phyloP scores from a whole-genome alignment of 306 rosid genomes.

The Cicer pinnatifidum region DNA sequence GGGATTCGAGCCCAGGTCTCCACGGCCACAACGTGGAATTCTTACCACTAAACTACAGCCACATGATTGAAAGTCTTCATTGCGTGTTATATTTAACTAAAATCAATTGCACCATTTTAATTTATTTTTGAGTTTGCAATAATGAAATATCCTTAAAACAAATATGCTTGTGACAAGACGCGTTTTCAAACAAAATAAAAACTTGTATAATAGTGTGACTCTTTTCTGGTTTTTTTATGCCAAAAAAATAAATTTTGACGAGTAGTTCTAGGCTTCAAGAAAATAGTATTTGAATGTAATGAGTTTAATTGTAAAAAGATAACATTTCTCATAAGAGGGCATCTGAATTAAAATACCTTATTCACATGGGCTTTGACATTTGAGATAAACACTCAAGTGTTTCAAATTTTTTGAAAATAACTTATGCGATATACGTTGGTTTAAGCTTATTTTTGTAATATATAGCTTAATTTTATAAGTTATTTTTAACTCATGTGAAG shows the following conservation, averaged over 20 bases:
- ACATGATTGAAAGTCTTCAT: background rate
- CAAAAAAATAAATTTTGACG: too few relatives aligned
- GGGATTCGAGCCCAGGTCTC: constrained; percentile 67
- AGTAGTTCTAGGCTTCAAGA: too few relatives aligned
- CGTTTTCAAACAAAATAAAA: too few relatives aligned
- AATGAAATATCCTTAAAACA: background rate
- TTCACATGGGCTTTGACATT: too few relatives aligned
- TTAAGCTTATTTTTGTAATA: too few relatives aligned
- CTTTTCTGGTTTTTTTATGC: too few relatives aligned
- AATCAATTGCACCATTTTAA: background rate
- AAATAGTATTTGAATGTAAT: too few relatives aligned
- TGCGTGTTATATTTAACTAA: background rate
- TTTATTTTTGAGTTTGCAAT: background rate
- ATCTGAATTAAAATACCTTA: background rate
- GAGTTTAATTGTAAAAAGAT: too few relatives aligned
- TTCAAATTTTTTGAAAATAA: too few relatives aligned
- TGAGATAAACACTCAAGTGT: too few relatives aligned
- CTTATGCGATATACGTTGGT: too few relatives aligned
- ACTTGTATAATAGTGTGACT: too few relatives aligned
- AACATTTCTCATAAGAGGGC: background rate
- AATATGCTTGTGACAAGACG: background rate
- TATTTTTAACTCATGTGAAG: background rate
- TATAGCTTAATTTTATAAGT: background rate
- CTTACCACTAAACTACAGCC: constrained; percentile 61
- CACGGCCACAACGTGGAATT: constrained; percentile 68